These are phyloP conservation scores for Colletotrichum euphorbiae DNA, from an alignment of 2,329 filamentous ascomycete genomes.

Conservation along the genomic window DNA sequence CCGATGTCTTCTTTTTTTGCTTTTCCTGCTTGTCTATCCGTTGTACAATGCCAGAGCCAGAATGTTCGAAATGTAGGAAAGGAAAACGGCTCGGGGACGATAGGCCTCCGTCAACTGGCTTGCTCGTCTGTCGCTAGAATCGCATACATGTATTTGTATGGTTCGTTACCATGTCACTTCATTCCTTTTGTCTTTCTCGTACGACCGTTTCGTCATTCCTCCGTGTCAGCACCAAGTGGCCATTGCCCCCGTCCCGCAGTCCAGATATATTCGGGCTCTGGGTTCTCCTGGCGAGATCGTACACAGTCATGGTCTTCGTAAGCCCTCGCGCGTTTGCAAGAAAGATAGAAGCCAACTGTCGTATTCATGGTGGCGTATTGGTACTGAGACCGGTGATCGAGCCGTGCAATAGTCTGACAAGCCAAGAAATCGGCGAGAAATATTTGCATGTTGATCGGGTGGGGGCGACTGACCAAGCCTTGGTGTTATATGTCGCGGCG, in stretches of 20 bases:
- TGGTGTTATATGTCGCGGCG: constrained; percentile 35
- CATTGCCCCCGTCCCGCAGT: constrained; percentile 3
- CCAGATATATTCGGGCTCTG: neutral
- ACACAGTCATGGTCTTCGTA: constrained; percentile 27
- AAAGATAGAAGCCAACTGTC: constrained; percentile 14
- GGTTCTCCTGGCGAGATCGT: constrained; percentile 1
- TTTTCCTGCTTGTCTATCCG: constrained; percentile 37
- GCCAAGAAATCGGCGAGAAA: neutral
- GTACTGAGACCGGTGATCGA: neutral
- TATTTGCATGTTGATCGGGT: neutral
- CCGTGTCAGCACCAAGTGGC: constrained; percentile 14
- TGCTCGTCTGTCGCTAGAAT: neutral
- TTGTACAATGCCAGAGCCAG: constrained; percentile 30
- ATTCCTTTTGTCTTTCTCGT: constrained; percentile 20
- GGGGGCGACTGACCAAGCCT: constrained; percentile 16
- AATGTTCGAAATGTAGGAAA: neutral
- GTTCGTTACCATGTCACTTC: constrained; percentile 1
- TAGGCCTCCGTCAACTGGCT: constrained; percentile 9
- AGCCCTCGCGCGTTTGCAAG: constrained; percentile 5
- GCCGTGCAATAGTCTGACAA: constrained; percentile 1
- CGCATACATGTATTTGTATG: neutral
- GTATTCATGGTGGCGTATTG: neutral
- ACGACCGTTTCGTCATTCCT: constrained; percentile 23
- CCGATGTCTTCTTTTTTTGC: constrained; percentile 9
- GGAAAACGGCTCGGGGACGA: constrained; percentile 2